Percentiles rank a stretch among this genome's conserved stretches.
These are phyloP conservation scores for Paracoccidioides brasiliensis DNA, from an alignment of 2,329 filamentous ascomycete species.

Conservation along the genomic window DNA sequence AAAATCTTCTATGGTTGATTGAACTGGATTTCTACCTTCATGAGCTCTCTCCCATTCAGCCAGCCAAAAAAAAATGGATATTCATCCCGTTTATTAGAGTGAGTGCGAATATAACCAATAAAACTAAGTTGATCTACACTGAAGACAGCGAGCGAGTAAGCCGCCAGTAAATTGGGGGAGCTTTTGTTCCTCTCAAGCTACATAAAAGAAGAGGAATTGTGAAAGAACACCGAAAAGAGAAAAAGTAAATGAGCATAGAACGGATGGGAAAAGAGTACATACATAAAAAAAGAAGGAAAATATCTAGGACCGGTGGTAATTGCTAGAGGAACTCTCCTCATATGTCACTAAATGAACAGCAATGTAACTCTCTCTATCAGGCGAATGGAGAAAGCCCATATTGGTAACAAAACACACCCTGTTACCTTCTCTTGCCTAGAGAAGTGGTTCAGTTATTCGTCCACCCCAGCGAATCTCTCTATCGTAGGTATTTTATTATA, in stretches of 20 bases:
- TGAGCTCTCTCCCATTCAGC: background rate
- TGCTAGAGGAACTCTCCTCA: background rate
- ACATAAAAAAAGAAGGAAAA: background rate
- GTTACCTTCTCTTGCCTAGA: background rate
- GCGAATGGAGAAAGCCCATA: background rate
- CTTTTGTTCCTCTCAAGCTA: background rate
- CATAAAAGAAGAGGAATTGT: background rate
- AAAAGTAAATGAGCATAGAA: background rate
- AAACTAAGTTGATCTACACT: background rate
- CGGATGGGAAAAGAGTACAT: background rate
- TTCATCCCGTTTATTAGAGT: background rate
- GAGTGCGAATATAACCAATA: background rate
- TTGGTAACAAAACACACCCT: background rate
- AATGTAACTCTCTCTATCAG: too few species aligned
- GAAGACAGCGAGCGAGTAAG: background rate
- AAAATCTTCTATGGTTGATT: too few species aligned
- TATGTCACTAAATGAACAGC: background rate
- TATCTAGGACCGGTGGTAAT: background rate
- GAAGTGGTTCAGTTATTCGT: background rate
- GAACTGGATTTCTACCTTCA: too few species aligned
- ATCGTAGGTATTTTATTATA: background rate
- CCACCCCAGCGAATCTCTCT: background rate
- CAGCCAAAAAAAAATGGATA: too few species aligned
- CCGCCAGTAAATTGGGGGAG: background rate
- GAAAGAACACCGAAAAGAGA: too few species aligned